Evolutionary conservation across 768 basidiomycete genomes (phyloP), one percentile per base, ranked within the genome.

Genomic region (Leccinum rimulosum): DNA sequence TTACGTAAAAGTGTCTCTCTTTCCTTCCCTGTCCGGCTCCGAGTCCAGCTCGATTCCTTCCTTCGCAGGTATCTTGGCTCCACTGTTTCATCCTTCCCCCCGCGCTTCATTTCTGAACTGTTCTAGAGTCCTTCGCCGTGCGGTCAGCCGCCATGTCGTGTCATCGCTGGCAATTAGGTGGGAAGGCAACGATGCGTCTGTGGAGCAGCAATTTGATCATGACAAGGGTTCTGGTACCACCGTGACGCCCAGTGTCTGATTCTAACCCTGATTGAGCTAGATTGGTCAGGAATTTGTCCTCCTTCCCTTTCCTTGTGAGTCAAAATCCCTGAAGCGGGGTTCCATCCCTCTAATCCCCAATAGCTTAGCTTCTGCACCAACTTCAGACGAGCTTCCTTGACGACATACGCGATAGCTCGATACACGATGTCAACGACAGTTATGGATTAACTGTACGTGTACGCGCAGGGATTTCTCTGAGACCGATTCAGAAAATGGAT

Each of bases 381-480:
- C 38, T 40, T 40, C 17, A n/a, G 38, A 40, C 9, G 7, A 31
- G 31, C 22, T 33, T 30, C 40, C 19, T 25, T 19, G 52, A 52
- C 43, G 50, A 30, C 25, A 51, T 51, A 17, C 15, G 38, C 22
- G 9, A 45, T 61, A 52, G n/a, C 47, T 52, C 14, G 40, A 65
- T 58, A 27, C 25, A 12, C 19, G 22, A 11, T 47, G 19, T 2
- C 47, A 8, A 40, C 47, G 47, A 48, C 25, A 48, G 47, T 48
- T 27, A 43, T 47, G 57, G 40, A 47, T 10, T 47, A 52, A 30
- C 50, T 56, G 55, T 63, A 60, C 60, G 54, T 68, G 55, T 62
- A 55, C 33, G 15, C 38, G 38, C 14, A 31, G 15, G 31, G 35
- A 56, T 35, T 17, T 30, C 45, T 33, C 19, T 36, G 38, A 17